Evolutionary conservation across 2,329 filamentous ascomycete genomes (phyloP), one percentile per base, ranked within the genome.

Genomic region (Magnaporthiopsis rhizophila): DNA sequence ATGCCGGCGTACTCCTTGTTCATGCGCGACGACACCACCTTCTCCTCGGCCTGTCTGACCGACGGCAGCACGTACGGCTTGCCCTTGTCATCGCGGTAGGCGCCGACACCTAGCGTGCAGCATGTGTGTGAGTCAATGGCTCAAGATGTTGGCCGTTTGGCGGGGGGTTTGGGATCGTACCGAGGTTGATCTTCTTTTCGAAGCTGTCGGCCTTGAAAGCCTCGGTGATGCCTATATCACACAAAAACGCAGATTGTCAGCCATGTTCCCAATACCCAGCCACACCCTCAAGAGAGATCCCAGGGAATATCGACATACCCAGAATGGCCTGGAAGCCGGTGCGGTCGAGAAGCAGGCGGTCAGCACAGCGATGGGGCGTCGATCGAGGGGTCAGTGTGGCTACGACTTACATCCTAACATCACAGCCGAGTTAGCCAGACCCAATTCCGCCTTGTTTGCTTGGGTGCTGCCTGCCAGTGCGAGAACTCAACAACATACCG

Each of bases 1-100:
- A 99, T 99, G 77, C 92, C 92, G 69, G 94, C 92, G 78, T 98
- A 98, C 80, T 98, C 95, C 85, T 98, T 97, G 86, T 98, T 95
- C 73, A 95, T 77, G 72, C 86, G 85, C 69, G 86, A 82, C 63
- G 88, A 81, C 67, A 97, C 83, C 68, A 97, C 86, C 82, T 92
- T 91, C 78, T 91, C 83, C 85, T 98, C 95, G 67, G 94, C 95
- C 73, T 89, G 80, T 76, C 88, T 88, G 67, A 99, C 95, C 61
- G 94, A 97, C 66, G 94, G 94, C 67, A 99, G 90, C 68, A 99
- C 94, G 78, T 94, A 98, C 67, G 95, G 95, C 86, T 98, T 97
- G 80, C 95, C 95, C 80, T 92, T 84, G 84, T 98, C 93, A 77
- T 98, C 95, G 75, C 95, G 92, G 87, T 99, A 99, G 74, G 95